phyloP scores from a whole-genome alignment of 2,329 filamentous ascomycete genomes.

The Aspergillus pseudonomiae region DNA sequence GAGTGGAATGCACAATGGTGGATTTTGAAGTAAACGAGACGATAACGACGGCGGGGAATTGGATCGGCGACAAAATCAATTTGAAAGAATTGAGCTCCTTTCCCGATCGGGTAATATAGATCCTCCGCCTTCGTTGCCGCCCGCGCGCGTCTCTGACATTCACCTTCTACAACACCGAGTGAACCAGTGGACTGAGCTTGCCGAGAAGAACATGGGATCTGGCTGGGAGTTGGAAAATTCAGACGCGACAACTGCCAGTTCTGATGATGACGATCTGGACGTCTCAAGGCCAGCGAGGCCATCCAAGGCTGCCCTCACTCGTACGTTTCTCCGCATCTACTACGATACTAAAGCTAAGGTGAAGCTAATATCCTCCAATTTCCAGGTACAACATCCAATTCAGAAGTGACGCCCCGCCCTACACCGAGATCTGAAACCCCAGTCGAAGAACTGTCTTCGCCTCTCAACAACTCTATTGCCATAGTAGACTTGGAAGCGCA shows the following conservation, averaged over 20 bases:
- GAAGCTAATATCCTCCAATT: conserved; percentile 22
- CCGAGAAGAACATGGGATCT: conserved; percentile 27
- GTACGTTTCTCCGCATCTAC: conserved; percentile 15
- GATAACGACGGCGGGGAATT: neutral
- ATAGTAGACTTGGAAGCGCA: conserved; percentile 26
- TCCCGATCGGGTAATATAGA: conserved; percentile 6
- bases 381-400: conserved; percentile 1
- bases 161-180: neutral
- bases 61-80: conserved; percentile 10
- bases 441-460: conserved; percentile 14
- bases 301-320: neutral
- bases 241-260: conserved; percentile 33
- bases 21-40: neutral
- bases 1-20: neutral
- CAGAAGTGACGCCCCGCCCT: conserved; percentile 3
- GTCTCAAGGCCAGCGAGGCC: conserved; percentile 32
- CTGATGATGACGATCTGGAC: conserved; percentile 49
- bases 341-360: neutral
- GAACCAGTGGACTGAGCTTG: neutral
- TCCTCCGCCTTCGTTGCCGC: conserved; percentile 22
- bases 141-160: neutral
- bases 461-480: conserved; percentile 16
- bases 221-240: conserved; percentile 28
- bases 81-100: conserved; percentile 12
- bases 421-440: neutral